Base-by-base conservation (phyloP, 345 rosid genomes). In the Diplotaxis tenuifolia region DNA sequence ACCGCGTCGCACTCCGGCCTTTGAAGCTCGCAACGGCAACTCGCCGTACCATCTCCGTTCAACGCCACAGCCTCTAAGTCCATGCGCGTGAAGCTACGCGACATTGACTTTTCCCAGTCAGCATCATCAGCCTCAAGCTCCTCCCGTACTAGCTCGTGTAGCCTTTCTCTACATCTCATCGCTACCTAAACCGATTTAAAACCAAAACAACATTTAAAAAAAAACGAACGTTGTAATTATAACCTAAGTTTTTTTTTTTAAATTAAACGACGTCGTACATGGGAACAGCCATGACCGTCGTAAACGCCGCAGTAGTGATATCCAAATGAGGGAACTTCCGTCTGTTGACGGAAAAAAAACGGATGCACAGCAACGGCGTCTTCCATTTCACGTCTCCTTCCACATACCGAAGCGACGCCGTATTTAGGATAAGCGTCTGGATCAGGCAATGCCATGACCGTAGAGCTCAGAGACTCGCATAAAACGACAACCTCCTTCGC, bases 321-420 rank as follows among this genome's bases (percentile, higher is more conserved):
- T 4, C 65, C 82, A 4, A 27, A 1, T 0, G 67, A 70, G 55
- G 75, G 47, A 47, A 22, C 34, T 5, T 75, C 67, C 53, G 50
- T 57, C 16, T 25, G 64, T 29, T 70, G 63, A 23, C 74, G 70
- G 70, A 72, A 52, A 18, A 92, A 75, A 12, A 75, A 78, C 9
- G 94, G 94, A 25, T 75, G 84, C 16, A 85, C 56, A 5, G 92
- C 81, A 0, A 93, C 92, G 29, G 94, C 82, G 76, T 93, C 98
- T 74, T 93, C 98, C 97, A 93, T 93, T 28, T 89, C 96, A 55
- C 89, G 81, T 66, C 97, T 81, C 72, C 91, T 79, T 36, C 98
- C 98, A 57, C 98, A 86, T 1, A 91, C 89, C 0, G 97, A 91
- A 59, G 91, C 77, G 31, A 84, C 80, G 29, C 98, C 98, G 79